Conservation (phyloP, 768 basidiomycete genomes). For the Russula vinacea region DNA sequence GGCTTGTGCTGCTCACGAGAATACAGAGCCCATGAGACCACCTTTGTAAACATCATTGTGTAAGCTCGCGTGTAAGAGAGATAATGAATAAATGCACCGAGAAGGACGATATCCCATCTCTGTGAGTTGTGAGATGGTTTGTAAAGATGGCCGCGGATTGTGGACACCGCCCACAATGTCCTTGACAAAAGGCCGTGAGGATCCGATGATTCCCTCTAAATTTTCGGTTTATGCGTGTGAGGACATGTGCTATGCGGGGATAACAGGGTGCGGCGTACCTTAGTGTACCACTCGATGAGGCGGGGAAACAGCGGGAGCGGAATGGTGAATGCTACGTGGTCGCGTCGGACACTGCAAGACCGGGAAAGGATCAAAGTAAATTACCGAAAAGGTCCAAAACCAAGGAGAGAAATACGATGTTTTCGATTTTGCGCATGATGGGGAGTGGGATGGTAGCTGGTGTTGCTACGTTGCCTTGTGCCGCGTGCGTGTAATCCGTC, state of each 20-base stretch:
- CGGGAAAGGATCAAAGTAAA: slow-evolving; percentile 28
- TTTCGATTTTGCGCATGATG: slow-evolving; percentile 65
- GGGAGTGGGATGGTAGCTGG: background rate
- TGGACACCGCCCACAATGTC: slow-evolving; percentile 65
- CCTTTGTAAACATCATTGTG: slow-evolving; percentile 40
- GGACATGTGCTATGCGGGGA: slow-evolving; percentile 13
- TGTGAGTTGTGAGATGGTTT: slow-evolving; percentile 57
- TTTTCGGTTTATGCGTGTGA: background rate
- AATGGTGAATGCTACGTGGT: slow-evolving; percentile 74
- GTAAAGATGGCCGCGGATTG: slow-evolving; percentile 63
- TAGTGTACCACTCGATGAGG: slow-evolving; percentile 89
- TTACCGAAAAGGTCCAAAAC: slow-evolving; percentile 81
- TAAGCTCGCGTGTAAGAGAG: slow-evolving; percentile 6
- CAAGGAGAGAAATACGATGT: slow-evolving; percentile 84
- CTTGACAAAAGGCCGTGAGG: slow-evolving; percentile 67
- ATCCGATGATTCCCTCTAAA: slow-evolving; percentile 68
- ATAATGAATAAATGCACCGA: slow-evolving; percentile 51
- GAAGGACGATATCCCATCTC: slow-evolving; percentile 90
- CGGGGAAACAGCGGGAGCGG: slow-evolving; percentile 97
- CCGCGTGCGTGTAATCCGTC: too few relatives aligned
- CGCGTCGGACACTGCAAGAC: slow-evolving; percentile 11
- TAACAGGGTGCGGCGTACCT: slow-evolving; percentile 41
- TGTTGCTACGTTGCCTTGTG: too few relatives aligned
- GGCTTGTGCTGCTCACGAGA: slow-evolving; percentile 59
- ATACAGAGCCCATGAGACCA: slow-evolving; percentile 90